phyloP scores from a whole-genome alignment of 441 rosid genomes.

The Gossypium aridum region DNA sequence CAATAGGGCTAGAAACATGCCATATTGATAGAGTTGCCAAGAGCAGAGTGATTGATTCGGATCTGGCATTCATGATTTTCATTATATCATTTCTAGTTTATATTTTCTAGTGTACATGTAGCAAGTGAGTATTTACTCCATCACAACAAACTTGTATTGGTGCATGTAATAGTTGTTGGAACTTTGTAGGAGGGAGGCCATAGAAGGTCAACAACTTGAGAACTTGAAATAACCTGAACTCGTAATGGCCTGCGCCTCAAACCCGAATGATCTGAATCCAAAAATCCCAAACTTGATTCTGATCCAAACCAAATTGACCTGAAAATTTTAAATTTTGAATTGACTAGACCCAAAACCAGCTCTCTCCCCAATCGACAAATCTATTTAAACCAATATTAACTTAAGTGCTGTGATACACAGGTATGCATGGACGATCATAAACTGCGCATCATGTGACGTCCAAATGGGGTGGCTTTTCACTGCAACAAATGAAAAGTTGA shows the following conservation, averaged over 20 bases:
- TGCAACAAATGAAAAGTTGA: conserved; percentile 56
- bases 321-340: no score
- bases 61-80: neutral
- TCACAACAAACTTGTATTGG: neutral
- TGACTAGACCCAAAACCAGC: no score
- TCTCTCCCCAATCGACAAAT: no score
- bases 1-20: neutral
- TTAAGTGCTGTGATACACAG: conserved; percentile 29
- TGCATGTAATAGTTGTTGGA: neutral
- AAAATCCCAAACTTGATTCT: no score
- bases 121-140: neutral
- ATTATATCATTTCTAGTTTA: neutral
- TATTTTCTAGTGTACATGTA: neutral
- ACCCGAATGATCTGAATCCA: no score
- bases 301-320: no score
- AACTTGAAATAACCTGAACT: no score
- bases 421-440: conserved; percentile 80
- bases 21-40: neutral
- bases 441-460: conserved; percentile 55
- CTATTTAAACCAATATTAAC: neutral
- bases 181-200: neutral
- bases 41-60: neutral
- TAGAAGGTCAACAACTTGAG: no score
- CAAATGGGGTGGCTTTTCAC: conserved; percentile 91
- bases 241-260: no score